Base-by-base conservation (phyloP, 2,329 filamentous ascomycete species). In the Apiospora kogelbergensis region DNA sequence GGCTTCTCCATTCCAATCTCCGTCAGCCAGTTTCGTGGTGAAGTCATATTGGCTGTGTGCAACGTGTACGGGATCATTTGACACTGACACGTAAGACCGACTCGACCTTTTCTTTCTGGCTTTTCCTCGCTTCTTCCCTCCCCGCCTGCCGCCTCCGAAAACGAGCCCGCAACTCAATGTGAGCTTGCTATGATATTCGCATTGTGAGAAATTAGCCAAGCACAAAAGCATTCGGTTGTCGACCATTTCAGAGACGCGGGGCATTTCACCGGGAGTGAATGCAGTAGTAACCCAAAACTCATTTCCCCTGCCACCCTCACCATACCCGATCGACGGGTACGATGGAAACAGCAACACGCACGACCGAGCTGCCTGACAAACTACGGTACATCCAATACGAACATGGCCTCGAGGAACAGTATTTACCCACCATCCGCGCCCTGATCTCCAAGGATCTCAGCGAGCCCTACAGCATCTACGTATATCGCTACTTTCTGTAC, bases 401-500 rank as follows among this genome's bases (percentile, higher is more conserved):
- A 69, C 88, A 91, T 77, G 79, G 80, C 11, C 82, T 90, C 24
- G 89, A 91, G 75, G 81, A 84, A 57, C 79, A 87, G 78, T 88
- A 96, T 78, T 89, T 99, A 53, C 90, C 94, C 44, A 90, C 94
- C 53, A 98, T 99, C 80, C 91, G 95, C 68, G 91, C 95, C 69
- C 84, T 99, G 77, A 99, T 99, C 76, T 96, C 95, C 60, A 97
- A 95, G 76, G 96, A 98, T 78, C 87, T 99, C 65, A 98, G 95
- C 74, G 96, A 99, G 80, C 96, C 96, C 1, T 99, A 99, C 80
- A 98, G 95, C 82, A 98, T 99, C 79, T 99, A 99, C 83, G 96
- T 99, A 69, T 99, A 98, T 81, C 90, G 96, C 41, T 99, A 99
- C 80, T 99, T 99, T 76, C 84, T 99, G 22, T 97, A 97, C 78